Evolutionary conservation across 441 rosid genomes (phyloP).

Genomic region (Bocquillonia castaneifolia): DNA sequence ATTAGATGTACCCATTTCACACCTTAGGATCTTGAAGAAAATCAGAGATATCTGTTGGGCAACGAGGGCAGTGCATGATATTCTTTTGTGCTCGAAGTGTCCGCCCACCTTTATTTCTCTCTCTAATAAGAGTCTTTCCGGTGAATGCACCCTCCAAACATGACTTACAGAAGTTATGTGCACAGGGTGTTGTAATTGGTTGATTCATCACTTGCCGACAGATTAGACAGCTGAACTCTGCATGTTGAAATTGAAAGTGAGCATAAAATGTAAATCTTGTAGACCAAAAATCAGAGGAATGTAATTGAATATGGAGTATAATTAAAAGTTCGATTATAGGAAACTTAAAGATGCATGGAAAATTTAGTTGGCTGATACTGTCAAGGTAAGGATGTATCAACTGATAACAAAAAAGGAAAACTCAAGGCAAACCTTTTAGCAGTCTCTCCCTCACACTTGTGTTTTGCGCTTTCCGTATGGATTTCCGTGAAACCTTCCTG

Average conservation of each 20-base stretch:
- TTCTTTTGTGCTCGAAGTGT: conserved; percentile 51
- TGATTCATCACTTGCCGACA: conserved; percentile 46
- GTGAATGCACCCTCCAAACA: conserved; percentile 50
- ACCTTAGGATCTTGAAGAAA: conserved; percentile 62
- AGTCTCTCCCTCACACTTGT: conserved; percentile 34
- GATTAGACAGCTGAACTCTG: conserved; percentile 50
- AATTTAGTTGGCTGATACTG: neutral
- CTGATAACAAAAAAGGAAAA: too few species aligned
- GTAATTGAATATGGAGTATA: too few species aligned
- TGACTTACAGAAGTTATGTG: conserved; percentile 58
- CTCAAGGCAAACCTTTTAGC: conserved; percentile 36
- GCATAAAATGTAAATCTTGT: neutral
- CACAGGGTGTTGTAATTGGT: conserved; percentile 63
- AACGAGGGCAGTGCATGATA: conserved; percentile 57
- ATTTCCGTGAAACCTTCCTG: conserved; percentile 32
- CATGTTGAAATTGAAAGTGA: conserved; percentile 10
- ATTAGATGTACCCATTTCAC: neutral
- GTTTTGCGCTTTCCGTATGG: conserved; percentile 23
- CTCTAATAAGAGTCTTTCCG: conserved; percentile 38
- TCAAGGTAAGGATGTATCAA: neutral
- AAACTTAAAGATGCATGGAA: neutral
- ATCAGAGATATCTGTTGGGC: conserved; percentile 56
- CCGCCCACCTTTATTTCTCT: conserved; percentile 49
- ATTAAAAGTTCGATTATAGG: neutral
- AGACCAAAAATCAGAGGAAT: too few species aligned